Evolutionary conservation across 352 stramenopile species (phyloP).

Genomic region (Pilasporangium apinafurcum): DNA sequence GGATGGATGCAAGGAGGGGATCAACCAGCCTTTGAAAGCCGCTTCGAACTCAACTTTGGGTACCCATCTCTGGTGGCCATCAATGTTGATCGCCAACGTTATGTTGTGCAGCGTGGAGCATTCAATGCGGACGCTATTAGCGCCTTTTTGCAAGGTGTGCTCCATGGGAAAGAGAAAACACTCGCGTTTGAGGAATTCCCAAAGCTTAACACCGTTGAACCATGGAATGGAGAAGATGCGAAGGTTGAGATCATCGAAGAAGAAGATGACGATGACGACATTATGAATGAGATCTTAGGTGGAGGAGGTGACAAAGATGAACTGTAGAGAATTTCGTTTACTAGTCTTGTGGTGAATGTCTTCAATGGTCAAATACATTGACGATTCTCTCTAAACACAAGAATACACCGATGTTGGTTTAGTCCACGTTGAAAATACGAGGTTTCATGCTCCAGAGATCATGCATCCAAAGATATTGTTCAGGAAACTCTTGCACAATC

Average conservation of each 20-base stretch:
- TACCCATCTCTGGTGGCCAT: constrained; percentile 89
- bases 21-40: constrained; percentile 77
- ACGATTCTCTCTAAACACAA: too few species aligned
- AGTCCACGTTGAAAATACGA: not conserved
- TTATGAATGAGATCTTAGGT: constrained; percentile 82
- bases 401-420: not conserved
- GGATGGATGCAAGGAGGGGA: constrained; percentile 88
- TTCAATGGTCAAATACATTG: too few species aligned
- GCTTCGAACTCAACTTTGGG: constrained; percentile 87
- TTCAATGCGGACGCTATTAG: constrained; percentile 64
- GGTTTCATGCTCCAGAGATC: constrained; percentile 29
- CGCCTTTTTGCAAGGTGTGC: constrained; percentile 67
- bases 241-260: constrained; percentile 67
- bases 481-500: constrained; percentile 16
- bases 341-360: not conserved
- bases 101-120: constrained; percentile 72
- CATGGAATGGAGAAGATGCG: constrained; percentile 82
- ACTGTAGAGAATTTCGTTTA: constrained; percentile 28
- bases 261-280: constrained; percentile 81
- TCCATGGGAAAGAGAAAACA: constrained; percentile 64
- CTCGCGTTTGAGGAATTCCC: constrained; percentile 57
- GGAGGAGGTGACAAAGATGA: constrained; percentile 62
- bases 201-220: constrained; percentile 47
- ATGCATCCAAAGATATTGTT: constrained; percentile 57
- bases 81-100: constrained; percentile 81